phyloP scores from a whole-genome alignment of 2,329 filamentous ascomycete genomes.

The Pseudogymnoascus sp. region DNA sequence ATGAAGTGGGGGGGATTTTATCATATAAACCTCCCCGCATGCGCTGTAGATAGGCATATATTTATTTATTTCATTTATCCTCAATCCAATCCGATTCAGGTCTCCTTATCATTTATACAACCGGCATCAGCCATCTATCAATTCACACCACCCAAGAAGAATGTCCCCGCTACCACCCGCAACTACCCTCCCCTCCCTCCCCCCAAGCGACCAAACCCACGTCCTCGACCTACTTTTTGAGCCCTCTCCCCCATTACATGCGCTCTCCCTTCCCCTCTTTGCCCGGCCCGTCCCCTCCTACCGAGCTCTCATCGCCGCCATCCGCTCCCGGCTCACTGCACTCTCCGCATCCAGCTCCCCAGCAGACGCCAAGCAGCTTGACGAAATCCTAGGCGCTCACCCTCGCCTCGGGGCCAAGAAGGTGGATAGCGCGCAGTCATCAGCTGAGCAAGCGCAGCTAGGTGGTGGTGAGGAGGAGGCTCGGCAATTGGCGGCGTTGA shows the following conservation, averaged over 20 bases:
- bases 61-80: constrained; percentile 2
- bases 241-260: constrained; percentile 65
- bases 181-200: not conserved
- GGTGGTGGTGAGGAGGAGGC: constrained; percentile 50
- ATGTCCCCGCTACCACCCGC: not conserved
- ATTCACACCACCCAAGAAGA: not conserved
- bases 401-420: constrained; percentile 75
- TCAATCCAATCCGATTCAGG: not conserved
- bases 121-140: not conserved
- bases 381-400: constrained; percentile 70
- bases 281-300: constrained; percentile 57
- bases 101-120: not conserved
- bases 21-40: constrained; percentile 5
- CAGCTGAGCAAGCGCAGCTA: constrained; percentile 73
- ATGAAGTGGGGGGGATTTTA: constrained; percentile 1
- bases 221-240: constrained; percentile 75
- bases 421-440: constrained; percentile 72
- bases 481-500: constrained; percentile 51
- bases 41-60: not conserved
- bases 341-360: constrained; percentile 44
- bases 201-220: not conserved
- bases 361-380: constrained; percentile 48
- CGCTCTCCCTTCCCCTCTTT: constrained; percentile 57
- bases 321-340: constrained; percentile 53
- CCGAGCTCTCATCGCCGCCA: constrained; percentile 54